These are phyloP conservation scores for Echinosophora koreensis DNA, from an alignment of 306 rosid genomes.

Conservation along the genomic window DNA sequence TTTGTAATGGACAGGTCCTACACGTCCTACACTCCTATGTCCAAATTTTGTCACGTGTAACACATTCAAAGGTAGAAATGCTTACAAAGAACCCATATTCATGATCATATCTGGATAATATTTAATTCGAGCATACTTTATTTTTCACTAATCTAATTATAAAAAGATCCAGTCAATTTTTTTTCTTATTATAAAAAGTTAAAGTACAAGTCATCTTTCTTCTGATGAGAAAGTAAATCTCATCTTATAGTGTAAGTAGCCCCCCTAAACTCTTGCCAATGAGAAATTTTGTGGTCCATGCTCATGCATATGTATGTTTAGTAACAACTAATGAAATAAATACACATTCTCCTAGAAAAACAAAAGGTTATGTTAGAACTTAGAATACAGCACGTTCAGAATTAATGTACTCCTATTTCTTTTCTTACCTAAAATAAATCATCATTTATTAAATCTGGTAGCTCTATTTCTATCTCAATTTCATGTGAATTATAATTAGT, in stretches of 20 bases:
- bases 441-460: slow-evolving; percentile 2
- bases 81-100: background rate
- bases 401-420: background rate
- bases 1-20: background rate
- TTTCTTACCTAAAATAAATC: background rate
- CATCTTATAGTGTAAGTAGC: background rate
- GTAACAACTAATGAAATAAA: background rate
- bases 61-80: background rate
- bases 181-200: too few relatives aligned
- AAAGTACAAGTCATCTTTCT: too few relatives aligned
- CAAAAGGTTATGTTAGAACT: too few relatives aligned
- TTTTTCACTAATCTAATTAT: background rate
- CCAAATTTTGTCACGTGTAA: background rate
- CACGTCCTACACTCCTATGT: too few relatives aligned
- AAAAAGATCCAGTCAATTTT: too few relatives aligned
- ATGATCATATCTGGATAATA: background rate
- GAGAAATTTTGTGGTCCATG: background rate
- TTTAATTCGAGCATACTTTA: background rate
- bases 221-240: too few relatives aligned
- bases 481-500: background rate
- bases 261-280: background rate
- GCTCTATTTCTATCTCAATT: background rate
- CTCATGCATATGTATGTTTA: background rate
- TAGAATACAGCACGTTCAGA: background rate
- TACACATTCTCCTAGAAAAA: background rate